Base-by-base conservation (phyloP, 192 early-diverging fungal species). In the Coemansia sp. region DNA sequence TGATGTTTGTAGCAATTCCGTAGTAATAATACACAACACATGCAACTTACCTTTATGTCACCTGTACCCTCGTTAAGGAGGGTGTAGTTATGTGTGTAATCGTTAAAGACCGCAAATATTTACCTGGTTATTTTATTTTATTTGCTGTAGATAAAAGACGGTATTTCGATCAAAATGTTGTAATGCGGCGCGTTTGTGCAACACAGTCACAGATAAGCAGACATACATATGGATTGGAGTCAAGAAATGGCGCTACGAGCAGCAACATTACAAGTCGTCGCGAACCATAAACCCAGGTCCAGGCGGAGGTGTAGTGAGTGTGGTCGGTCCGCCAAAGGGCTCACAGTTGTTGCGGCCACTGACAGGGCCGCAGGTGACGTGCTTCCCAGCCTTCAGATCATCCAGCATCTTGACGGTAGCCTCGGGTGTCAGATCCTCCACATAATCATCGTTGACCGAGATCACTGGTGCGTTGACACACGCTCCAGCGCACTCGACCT, bases 401-500 rank as follows among this genome's bases (percentile, higher is more conserved):
- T 96, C 89, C 25, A 99, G 80, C 32, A 99, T 85, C 84, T 91
- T 93, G 28, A 88, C 85, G 24, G 92, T 96, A 1, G 90, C 81
- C 64, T 94, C 92, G 31, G 95, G 87, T 9, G 96, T 98, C 67
- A 99, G 83, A 76, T 99, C 97, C 87, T 99, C 97, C 79, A 91
- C 98, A 78, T 98, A 98, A 62, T 98, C 96, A 58, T 98, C 96
- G 78, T 98, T 98, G 57, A 98, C 88, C 47, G 97, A 94, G 71
- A 99, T 81, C 5, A 99, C 96, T 3, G 96, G 97, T 14, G 96
- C 95, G 66, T 99, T 99, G 56, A 95, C 88, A 72, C 97, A 99
- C 18, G 97, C 97, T 56, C 95, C 97, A 27, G 97, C 97, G 67
- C 97, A 99, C 80, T 99, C 97, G 24, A 99, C 97, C 74, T 99